Conservation (phyloP, 345 rosid species). For the Ceriops tagal region DNA sequence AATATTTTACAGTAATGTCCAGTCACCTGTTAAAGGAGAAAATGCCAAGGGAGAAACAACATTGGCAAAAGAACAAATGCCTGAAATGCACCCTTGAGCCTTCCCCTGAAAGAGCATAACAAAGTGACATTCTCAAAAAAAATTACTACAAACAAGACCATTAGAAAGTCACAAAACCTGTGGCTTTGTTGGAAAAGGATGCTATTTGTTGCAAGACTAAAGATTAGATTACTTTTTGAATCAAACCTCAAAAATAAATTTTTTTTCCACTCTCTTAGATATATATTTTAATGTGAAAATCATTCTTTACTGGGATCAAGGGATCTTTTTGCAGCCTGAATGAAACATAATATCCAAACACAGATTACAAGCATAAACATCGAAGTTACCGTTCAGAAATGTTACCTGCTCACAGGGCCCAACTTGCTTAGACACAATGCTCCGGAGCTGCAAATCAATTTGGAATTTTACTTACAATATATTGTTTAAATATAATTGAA, state of each 20-base stretch:
- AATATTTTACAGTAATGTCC: background rate
- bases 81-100: conserved; percentile 88
- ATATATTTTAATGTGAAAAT: background rate
- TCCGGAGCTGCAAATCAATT: conserved; percentile 54
- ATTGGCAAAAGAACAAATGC: conserved; percentile 69
- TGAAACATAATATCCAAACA: background rate
- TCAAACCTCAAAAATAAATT: background rate
- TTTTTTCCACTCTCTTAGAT: background rate
- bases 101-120: conserved; percentile 52
- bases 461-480: background rate
- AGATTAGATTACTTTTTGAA: too few species aligned
- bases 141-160: too few species aligned
- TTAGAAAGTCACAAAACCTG: too few species aligned
- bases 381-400: background rate
- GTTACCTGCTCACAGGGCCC: conserved; percentile 74
- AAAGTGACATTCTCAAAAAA: too few species aligned
- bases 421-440: conserved; percentile 87
- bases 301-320: background rate
- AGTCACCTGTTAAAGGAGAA: conserved; percentile 79
- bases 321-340: background rate
- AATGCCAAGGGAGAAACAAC: conserved; percentile 67
- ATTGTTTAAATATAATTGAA: background rate
- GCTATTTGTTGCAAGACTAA: too few species aligned
- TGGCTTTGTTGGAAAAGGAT: too few species aligned
- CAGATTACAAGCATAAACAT: background rate